These are phyloP conservation scores for Phanerochaete carnosa DNA, from an alignment of 768 basidiomycete species.

Conservation along the genomic window DNA sequence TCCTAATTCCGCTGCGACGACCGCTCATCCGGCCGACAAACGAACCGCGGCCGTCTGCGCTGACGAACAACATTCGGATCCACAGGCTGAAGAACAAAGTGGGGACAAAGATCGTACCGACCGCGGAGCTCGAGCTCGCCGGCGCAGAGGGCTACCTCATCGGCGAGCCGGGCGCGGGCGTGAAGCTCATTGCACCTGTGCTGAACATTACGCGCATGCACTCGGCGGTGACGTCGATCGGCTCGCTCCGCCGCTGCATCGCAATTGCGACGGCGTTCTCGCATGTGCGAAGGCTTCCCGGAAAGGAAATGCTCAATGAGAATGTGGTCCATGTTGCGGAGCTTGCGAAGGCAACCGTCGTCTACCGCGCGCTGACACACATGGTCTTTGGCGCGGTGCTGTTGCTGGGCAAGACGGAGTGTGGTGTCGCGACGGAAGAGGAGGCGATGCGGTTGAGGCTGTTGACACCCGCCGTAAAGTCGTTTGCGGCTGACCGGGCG, in stretches of 20 bases:
- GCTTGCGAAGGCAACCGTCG: slow-evolving; percentile 54
- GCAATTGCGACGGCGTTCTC: slow-evolving; percentile 66
- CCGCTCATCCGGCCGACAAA: slow-evolving; percentile 45
- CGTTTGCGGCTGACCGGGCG: slow-evolving; percentile 64
- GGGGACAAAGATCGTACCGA: slow-evolving; percentile 71
- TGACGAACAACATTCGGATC: slow-evolving; percentile 61
- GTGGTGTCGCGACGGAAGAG: slow-evolving; percentile 42
- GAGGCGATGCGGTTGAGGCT: slow-evolving; percentile 57
- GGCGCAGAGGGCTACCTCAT: slow-evolving; percentile 61
- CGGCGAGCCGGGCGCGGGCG: slow-evolving; percentile 54
- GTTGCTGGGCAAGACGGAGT: slow-evolving; percentile 63
- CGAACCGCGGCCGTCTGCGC: slow-evolving; percentile 40
- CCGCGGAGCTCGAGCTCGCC: slow-evolving; percentile 67
- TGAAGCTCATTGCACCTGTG: slow-evolving; percentile 65
- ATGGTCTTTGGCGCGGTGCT: slow-evolving; percentile 55
- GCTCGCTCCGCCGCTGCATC: slow-evolving; percentile 58
- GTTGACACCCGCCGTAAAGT: slow-evolving; percentile 68
- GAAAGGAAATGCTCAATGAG: slow-evolving; percentile 48
- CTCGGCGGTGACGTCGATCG: slow-evolving; percentile 54
- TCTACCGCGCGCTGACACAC: slow-evolving; percentile 66
- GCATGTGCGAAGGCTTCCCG: slow-evolving; percentile 51
- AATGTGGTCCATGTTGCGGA: slow-evolving; percentile 61
- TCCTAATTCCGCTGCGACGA: slow-evolving; percentile 60
- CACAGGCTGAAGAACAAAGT: slow-evolving; percentile 80
- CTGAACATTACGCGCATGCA: slow-evolving; percentile 77